Conservation (phyloP, 2,329 filamentous ascomycete species). For the Fusarium tupiense region DNA sequence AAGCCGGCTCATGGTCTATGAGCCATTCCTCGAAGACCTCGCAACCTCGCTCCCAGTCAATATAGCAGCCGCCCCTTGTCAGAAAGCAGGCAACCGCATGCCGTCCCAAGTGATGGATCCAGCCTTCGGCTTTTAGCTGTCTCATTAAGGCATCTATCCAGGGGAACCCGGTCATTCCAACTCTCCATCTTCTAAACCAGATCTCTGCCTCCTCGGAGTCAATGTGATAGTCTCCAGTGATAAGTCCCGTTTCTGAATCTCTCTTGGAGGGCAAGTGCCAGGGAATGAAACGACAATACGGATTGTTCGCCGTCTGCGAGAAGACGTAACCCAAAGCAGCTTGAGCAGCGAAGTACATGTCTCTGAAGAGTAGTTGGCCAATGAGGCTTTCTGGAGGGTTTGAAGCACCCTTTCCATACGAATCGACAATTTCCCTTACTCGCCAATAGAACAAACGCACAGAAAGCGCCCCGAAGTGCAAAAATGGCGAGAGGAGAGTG, state of each 20-base stretch:
- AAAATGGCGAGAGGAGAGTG: conserved; percentile 75
- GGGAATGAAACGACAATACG: conserved; percentile 76
- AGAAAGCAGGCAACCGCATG: conserved; percentile 84
- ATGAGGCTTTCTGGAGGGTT: conserved; percentile 74
- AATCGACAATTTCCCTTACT: conserved; percentile 68
- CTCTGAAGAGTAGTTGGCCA: conserved; percentile 79
- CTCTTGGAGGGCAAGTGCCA: conserved; percentile 78
- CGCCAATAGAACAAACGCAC: conserved; percentile 78
- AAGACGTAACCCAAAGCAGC: conserved; percentile 73
- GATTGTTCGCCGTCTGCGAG: conserved; percentile 71
- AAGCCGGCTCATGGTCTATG: conserved; percentile 78
- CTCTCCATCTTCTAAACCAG: conserved; percentile 75
- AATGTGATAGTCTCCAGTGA: conserved; percentile 70
- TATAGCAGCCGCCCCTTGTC: conserved; percentile 81
- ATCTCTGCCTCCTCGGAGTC: conserved; percentile 70
- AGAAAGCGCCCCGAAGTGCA: conserved; percentile 80
- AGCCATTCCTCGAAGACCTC: conserved; percentile 82
- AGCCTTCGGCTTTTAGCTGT: conserved; percentile 75
- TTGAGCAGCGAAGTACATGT: conserved; percentile 86
- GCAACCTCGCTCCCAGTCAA: conserved; percentile 81
- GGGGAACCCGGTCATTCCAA: conserved; percentile 77
- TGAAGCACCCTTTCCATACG: conserved; percentile 65
- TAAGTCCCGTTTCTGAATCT: conserved; percentile 53
- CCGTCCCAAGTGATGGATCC: conserved; percentile 82
- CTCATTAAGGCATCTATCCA: conserved; percentile 86